Evolutionary conservation across 2,329 filamentous ascomycete species (phyloP), one percentile per base, ranked within the genome.

Genomic region (Davidsoniella eucalypti): DNA sequence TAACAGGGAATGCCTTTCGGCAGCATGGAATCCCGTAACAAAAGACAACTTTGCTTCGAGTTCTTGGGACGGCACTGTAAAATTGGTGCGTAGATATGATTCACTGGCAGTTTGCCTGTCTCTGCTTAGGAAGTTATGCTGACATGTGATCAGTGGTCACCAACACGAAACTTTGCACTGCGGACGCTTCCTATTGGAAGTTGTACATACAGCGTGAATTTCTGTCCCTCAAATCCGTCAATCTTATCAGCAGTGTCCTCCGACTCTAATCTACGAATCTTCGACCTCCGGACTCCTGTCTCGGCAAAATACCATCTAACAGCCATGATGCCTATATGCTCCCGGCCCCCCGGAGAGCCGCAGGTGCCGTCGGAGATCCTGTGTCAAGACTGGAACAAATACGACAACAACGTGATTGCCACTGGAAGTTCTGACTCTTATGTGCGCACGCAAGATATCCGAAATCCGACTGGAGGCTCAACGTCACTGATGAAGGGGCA

Each of bases 321-420:
- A 6, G 67, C 84, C 49, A 79, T 83, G 56, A 83, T 96, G 49
- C 85, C 88, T 1, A 88, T 94, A 43, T 26, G 44, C 29, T 43
- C 47, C 4, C 40, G 40, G 18, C 47, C 47, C 2, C 14, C 60
- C 57, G 48, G 57, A 55, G 47, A 53, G 17, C 65, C 25, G 61
- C 66, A 33, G 65, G 63, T 78, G n/a, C 87, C 87, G 0, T 73
- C 78, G 8, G 92, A 98, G 69, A 78, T 86, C 37, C 74, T 98
- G 29, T 94, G 88, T 0, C 92, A 96, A 65, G 92, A 98, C 65
- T 98, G 92, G 92, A 98, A 98, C 69, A 98, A 98, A 66, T 98
- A 98, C 67, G 77, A 84, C 38, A 79, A 87, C 56, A 82, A 80
- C 0, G 71, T 95, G 23, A 69, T 98, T 50, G 92, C 92, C 0